phyloP scores from a whole-genome alignment of 1,284 basidiomycete species.

The Heterobasidion irregulare region DNA sequence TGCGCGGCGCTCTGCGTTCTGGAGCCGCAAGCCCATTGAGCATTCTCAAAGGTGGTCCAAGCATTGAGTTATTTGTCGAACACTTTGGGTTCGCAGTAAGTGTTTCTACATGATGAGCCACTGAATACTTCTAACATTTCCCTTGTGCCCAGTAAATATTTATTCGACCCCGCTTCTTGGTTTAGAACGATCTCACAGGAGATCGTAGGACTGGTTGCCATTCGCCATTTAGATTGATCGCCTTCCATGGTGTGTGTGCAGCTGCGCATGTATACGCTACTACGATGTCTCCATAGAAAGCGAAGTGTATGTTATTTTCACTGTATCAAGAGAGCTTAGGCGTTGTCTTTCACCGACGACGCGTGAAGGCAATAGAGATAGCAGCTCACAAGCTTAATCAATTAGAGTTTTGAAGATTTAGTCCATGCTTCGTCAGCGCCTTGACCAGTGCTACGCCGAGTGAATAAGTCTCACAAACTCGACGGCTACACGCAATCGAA shows the following conservation, averaged over 20 bases:
- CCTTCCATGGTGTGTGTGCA: not conserved
- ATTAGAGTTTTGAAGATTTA: no score
- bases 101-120: not conserved
- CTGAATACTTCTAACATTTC: not conserved
- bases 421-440: no score
- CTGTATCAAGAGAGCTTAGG: not conserved
- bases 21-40: conserved; percentile 24
- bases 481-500: no score
- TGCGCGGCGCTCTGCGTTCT: conserved; percentile 29
- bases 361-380: no score
- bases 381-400: no score
- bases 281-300: not conserved
- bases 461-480: no score
- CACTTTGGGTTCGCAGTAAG: conserved; percentile 31
- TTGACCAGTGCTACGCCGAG: no score
- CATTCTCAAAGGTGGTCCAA: conserved; percentile 32
- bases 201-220: no score
- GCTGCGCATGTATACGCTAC: not conserved
- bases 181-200: not conserved
- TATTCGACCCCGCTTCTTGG: not conserved
- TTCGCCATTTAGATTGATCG: not conserved
- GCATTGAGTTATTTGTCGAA: conserved; percentile 37
- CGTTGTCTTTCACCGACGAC: not conserved
- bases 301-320: not conserved
- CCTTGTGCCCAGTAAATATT: not conserved